These are phyloP conservation scores for Acanthamoeba lenticulata DNA, from an alignment of 208 protist genomes.

Conservation along the genomic window DNA sequence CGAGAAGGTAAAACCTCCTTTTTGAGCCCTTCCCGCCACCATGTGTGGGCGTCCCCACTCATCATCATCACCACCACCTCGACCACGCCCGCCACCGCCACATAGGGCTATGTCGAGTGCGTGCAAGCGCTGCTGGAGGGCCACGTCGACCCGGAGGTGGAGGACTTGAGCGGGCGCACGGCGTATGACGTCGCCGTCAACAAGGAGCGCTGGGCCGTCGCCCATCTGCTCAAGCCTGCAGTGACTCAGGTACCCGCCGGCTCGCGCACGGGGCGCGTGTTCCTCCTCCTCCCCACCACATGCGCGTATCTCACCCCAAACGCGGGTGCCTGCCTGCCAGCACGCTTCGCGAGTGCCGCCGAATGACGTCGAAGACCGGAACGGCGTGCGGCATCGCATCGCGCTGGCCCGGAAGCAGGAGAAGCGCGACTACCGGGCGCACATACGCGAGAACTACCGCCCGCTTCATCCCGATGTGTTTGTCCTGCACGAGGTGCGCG, in stretches of 20 bases:
- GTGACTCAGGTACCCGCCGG: not conserved
- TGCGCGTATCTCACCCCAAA: too few species aligned
- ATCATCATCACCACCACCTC: not conserved
- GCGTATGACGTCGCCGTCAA: constrained; percentile 44
- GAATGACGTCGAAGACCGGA: not conserved
- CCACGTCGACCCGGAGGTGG: not conserved
- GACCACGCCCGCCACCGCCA: too few species aligned
- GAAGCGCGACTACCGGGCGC: not conserved
- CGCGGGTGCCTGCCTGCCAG: not conserved
- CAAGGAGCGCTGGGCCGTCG: not conserved
- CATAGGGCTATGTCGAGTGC: constrained; percentile 20
- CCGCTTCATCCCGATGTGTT: not conserved
- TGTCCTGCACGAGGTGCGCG: not conserved
- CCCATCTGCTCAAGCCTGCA: not conserved
- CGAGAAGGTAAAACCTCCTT: not conserved
- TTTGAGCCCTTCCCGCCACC: not conserved
- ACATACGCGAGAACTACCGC: not conserved
- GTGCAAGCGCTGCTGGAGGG: not conserved
- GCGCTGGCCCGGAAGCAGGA: not conserved
- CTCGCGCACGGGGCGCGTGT: too few species aligned
- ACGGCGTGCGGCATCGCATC: not conserved
- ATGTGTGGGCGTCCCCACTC: not conserved
- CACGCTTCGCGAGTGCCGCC: not conserved
- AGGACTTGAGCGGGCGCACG: constrained; percentile 35
- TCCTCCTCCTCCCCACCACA: too few species aligned